Base-by-base conservation (phyloP, 805 yeast genomes). In the Tetrapisispora namnaoensis region DNA sequence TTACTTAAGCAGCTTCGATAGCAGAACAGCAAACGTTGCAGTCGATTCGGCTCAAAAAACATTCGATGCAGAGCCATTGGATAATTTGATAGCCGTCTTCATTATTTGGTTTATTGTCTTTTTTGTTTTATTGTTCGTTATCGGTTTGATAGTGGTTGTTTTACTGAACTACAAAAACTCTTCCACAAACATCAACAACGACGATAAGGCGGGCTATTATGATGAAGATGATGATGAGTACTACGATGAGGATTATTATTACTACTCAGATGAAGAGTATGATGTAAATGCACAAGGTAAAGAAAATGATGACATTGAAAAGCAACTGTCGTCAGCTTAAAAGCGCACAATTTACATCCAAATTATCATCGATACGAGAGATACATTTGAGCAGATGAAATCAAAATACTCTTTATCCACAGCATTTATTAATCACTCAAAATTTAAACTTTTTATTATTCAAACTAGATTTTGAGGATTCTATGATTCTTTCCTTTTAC, bases 31-130 rank as follows among this genome's bases (percentile, higher is more conserved):
- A 9, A 35, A 44, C 14, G 17, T 27, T 22, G 48, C 24, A 8
- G 21, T n/a, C 13, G 45, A 30, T 30, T 22, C 42, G 3, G 22
- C 35, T 34, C 27, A 30, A 43, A 21, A 44, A 36, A 16, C 46
- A 32, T 24, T 44, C 18, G 27, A 44, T 20, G 6, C 46, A 10
- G 49, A 46, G 16, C 49, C 49, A 21, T 41, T 46, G 17, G 49
- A 41, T 28, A 46, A 46, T 36, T 37, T 46, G 21, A 41, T 46
- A 2, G 49, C 49, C 5, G 49, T 46, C 3, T 46, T 46, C 32
- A 41, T 46, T 10, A 46, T 46, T 27, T 46, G 49, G 49, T 46
- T 41, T 16, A 46, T 46, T 16, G 49, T 41, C 17, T 40, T 46
- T 21, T 46, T 46, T 16, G 28, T 46, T 20, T 13, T 41, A 20